Evolutionary conservation across 768 basidiomycete species (phyloP).

Genomic region (Mrakia frigida): DNA sequence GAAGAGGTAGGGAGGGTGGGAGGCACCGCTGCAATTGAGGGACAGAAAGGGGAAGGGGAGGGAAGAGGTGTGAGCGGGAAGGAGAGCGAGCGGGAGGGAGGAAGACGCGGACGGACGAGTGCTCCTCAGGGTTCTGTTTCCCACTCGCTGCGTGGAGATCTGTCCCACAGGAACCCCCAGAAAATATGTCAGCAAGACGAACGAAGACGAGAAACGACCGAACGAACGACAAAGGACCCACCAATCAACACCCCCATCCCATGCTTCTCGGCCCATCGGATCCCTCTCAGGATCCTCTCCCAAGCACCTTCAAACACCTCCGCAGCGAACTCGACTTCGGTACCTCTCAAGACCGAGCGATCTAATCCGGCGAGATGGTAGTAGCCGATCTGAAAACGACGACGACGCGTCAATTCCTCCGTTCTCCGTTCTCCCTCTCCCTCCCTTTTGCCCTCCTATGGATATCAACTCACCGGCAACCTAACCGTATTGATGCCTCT

Average conservation of each 20-base stretch:
- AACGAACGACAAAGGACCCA: conserved; percentile 22
- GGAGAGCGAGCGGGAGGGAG: not conserved
- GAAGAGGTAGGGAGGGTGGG: conserved; percentile 51
- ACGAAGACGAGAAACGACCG: not conserved
- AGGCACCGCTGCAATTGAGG: conserved; percentile 43
- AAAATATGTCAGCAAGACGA: too few relatives aligned
- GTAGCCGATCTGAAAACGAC: conserved; percentile 56
- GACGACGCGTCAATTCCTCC: not conserved
- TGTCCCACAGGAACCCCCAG: conserved; percentile 41
- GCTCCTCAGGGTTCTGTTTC: conserved; percentile 52
- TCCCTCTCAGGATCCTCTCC: conserved; percentile 56
- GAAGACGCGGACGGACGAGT: not conserved
- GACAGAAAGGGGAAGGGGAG: not conserved
- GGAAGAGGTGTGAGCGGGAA: conserved; percentile 50
- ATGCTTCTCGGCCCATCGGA: conserved; percentile 58
- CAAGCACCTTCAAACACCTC: conserved; percentile 60
- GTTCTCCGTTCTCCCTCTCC: not conserved
- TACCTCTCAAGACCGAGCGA: conserved; percentile 61
- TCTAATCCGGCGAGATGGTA: conserved; percentile 72
- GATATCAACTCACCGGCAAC: conserved; percentile 51
- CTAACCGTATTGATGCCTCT: conserved; percentile 59
- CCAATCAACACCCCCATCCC: conserved; percentile 74
- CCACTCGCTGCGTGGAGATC: conserved; percentile 72
- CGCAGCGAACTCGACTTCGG: conserved; percentile 59
- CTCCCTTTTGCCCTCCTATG: too few relatives aligned